A percentile compares a stretch with the other conserved stretches of the same genome.
These are phyloP conservation scores for Raddia guianensis DNA, from an alignment of 176 grass and related monocot species.

Conservation along the genomic window DNA sequence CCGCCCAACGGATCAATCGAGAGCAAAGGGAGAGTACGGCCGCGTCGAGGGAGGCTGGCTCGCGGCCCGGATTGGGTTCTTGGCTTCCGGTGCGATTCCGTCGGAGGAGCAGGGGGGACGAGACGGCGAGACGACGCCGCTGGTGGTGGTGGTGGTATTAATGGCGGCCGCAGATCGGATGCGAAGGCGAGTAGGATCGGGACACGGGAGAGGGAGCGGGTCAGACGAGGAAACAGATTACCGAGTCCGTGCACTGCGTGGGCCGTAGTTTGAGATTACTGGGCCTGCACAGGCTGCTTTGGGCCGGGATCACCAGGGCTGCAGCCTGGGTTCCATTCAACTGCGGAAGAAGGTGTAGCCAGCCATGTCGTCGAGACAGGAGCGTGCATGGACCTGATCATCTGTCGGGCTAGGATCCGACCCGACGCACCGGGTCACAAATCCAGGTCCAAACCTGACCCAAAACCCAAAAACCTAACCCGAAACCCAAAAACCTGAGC, in stretches of 20 bases:
- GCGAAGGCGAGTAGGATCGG: conserved; percentile 10
- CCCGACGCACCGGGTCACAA: no score
- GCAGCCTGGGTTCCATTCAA: no score
- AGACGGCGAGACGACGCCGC: background rate
- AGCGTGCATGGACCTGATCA: no score
- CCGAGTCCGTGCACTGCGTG: background rate
- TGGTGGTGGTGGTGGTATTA: background rate
- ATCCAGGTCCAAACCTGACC: no score
- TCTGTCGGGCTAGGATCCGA: no score
- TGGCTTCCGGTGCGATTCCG: background rate
- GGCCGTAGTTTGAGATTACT: no score
- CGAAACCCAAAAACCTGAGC: no score
- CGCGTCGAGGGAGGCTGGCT: background rate
- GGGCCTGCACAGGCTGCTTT: no score
- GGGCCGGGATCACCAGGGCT: no score
- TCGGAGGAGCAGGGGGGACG: background rate
- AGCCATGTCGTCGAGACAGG: no score
- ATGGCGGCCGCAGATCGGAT: conserved; percentile 18
- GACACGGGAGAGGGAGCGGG: conserved; percentile 2
- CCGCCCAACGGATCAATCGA: background rate
- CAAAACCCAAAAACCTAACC: no score
- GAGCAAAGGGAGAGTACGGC: background rate
- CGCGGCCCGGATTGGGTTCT: background rate
- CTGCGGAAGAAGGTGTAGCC: no score
- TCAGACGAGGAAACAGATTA: background rate